Evolutionary conservation across 176 grass and related monocot genomes (phyloP), one percentile per base, ranked within the genome.

Genomic region (Eragrostis nindensis): DNA sequence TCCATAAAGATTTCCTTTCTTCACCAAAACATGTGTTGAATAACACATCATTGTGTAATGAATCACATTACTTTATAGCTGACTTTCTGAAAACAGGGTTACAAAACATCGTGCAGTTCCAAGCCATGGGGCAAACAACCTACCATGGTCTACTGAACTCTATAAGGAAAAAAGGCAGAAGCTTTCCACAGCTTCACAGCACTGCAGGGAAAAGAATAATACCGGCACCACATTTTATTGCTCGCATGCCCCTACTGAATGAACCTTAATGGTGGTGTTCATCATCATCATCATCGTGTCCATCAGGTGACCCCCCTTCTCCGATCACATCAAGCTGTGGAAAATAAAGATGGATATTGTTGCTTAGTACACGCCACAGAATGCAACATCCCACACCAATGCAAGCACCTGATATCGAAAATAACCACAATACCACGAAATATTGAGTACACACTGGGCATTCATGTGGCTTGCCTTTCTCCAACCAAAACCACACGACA

Each of bases 401-500:
- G 44, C 14, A 48, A 82, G 16, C 32, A 40, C 11, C 19, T 55
- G 29, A 72, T 62, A 30, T 32, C 3, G 29, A 78, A 19, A 82
- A 17, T 32, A 79, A 52, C 14, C 49, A 84, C 17, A 66, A 62
- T 87, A 97, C 94, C 80, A 8, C 73, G 63, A 97, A 97, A 57
- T 85, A 87, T 70, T 97, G 94, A 16, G 83, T 82, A 61, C 94
- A 97, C 18, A 93, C 88, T 4, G 86, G 77, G 73, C 94, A 93
- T 78, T 93, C 94, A 79, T 91, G 91, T 45, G 83, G 80, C 57
- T 91, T 77, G 38, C 10, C 90, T 86, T 97, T 93, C 71, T 91
- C 80, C 78, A 97, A 85, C 94, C 90, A 97, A 80, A 97, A 97
- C 90, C 90, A 89, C 19, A 91, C 76, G 13, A 89, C 83, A 89